These are phyloP conservation scores for Fusarium sp. DNA, from an alignment of 2,329 filamentous ascomycete species.

Conservation along the genomic window DNA sequence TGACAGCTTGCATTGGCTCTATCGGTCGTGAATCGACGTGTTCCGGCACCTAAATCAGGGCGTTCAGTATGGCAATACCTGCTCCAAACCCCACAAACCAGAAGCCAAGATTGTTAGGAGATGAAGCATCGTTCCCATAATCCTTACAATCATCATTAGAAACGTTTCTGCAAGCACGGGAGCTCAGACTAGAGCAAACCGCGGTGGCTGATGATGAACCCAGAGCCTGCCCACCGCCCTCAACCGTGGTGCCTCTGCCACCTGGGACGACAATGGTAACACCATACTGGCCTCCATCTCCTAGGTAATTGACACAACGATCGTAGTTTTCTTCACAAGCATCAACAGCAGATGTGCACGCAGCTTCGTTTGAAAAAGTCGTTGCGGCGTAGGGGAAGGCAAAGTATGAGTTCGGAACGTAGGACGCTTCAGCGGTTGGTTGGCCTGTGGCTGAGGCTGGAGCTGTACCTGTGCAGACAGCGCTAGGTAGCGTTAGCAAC, in stretches of 20 bases:
- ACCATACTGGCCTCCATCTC: constrained; percentile 58
- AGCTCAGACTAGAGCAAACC: constrained; percentile 69
- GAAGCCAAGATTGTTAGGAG: constrained; percentile 15
- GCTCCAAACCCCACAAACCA: constrained; percentile 30
- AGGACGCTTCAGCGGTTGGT: constrained; percentile 60
- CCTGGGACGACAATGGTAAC: constrained; percentile 70
- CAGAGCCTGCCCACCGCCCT: constrained; percentile 56
- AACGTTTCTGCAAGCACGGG: constrained; percentile 63
- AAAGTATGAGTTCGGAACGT: constrained; percentile 70
- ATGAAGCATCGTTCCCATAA: constrained; percentile 39
- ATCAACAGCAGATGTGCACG: constrained; percentile 65
- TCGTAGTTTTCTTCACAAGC: constrained; percentile 68
- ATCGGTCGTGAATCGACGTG: neutral
- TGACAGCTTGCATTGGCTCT: neutral
- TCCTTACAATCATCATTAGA: constrained; percentile 57
- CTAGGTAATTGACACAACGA: constrained; percentile 65
- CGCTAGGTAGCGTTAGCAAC: constrained; percentile 54
- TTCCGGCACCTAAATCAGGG: constrained; percentile 17
- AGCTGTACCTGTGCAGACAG: constrained; percentile 69
- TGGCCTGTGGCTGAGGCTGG: constrained; percentile 55
- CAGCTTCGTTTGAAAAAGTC: constrained; percentile 63
- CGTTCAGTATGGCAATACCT: constrained; percentile 27
- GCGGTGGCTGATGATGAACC: constrained; percentile 63
- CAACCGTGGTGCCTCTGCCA: constrained; percentile 66
- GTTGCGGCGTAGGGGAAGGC: constrained; percentile 70